Conservation (phyloP, 2,329 filamentous ascomycete genomes). For the Trichothecium roseum region DNA sequence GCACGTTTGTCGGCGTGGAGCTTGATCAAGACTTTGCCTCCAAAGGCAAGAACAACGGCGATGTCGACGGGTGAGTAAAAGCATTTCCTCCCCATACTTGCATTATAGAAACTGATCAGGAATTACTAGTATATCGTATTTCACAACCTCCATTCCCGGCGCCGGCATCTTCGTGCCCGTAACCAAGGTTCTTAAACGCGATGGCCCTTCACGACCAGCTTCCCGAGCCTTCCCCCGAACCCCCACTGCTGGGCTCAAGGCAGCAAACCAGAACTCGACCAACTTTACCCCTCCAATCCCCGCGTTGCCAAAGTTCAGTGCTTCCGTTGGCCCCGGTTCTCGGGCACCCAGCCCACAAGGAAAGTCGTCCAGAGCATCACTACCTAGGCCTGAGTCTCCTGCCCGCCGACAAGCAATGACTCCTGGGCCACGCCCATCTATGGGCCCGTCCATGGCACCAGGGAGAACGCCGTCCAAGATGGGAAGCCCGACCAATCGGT, state of each 20-base stretch:
- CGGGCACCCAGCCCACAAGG: slow-evolving; percentile 61
- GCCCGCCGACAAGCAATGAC: slow-evolving; percentile 58
- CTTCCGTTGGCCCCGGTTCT: slow-evolving; percentile 65
- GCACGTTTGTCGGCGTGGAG: slow-evolving; percentile 87
- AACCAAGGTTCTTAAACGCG: slow-evolving; percentile 64
- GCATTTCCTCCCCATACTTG: background rate
- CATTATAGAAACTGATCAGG: slow-evolving; percentile 5
- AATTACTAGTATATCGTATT: slow-evolving; percentile 56
- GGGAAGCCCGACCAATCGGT: slow-evolving; percentile 41
- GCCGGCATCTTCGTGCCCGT: slow-evolving; percentile 91
- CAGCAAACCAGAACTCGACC: slow-evolving; percentile 45
- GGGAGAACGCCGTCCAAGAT: slow-evolving; percentile 33
- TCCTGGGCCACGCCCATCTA: slow-evolving; percentile 45
- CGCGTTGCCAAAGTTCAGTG: slow-evolving; percentile 69
- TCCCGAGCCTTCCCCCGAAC: slow-evolving; percentile 49
- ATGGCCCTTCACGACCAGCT: slow-evolving; percentile 38
- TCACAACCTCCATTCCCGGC: slow-evolving; percentile 65
- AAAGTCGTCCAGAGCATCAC: slow-evolving; percentile 61
- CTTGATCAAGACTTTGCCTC: slow-evolving; percentile 69
- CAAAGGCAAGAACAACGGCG: slow-evolving; percentile 89
- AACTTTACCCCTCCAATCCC: slow-evolving; percentile 56
- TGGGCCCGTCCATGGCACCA: slow-evolving; percentile 20
- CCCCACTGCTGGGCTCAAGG: slow-evolving; percentile 47
- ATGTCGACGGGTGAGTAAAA: slow-evolving; percentile 76
- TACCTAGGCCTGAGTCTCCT: slow-evolving; percentile 84